These are phyloP conservation scores for Starmerella gropengiesseri DNA, from an alignment of 805 yeast genomes.

Conservation along the genomic window DNA sequence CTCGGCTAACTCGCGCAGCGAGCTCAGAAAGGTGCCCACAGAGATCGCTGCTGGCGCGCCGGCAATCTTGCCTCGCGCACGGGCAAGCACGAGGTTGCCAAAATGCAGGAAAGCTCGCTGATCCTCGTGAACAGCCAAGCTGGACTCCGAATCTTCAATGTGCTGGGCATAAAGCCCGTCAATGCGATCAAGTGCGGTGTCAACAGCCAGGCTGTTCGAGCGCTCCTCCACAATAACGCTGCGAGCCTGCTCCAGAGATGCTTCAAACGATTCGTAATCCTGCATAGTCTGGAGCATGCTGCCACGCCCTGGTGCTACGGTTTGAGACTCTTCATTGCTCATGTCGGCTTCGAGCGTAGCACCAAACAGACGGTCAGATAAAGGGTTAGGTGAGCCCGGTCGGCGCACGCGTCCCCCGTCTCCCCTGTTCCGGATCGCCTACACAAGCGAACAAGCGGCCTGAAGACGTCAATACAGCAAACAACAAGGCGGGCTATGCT, in stretches of 20 bases:
- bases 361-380: no score
- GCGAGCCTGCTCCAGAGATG: background rate
- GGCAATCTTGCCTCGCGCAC: constrained; percentile 8
- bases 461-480: no score
- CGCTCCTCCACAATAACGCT: background rate
- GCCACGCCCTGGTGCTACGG: no score
- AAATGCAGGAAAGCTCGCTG: constrained; percentile 12
- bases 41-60: constrained; percentile 9
- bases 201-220: constrained; percentile 1
- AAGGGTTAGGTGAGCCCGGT: no score
- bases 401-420: no score
- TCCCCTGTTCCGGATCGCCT: no score
- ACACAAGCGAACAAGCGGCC: no score
- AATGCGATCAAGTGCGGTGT: constrained; percentile 1
- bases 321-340: no score
- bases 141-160: constrained; percentile 1
- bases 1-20: background rate
- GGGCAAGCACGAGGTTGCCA: constrained; percentile 1
- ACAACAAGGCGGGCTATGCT: no score
- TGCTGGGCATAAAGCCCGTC: constrained; percentile 6
- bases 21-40: background rate
- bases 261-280: background rate
- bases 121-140: constrained; percentile 10
- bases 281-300: no score
- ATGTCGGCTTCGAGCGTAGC: no score